Conservation (phyloP, 1,284 basidiomycete species). For the Trametes pubescens region DNA sequence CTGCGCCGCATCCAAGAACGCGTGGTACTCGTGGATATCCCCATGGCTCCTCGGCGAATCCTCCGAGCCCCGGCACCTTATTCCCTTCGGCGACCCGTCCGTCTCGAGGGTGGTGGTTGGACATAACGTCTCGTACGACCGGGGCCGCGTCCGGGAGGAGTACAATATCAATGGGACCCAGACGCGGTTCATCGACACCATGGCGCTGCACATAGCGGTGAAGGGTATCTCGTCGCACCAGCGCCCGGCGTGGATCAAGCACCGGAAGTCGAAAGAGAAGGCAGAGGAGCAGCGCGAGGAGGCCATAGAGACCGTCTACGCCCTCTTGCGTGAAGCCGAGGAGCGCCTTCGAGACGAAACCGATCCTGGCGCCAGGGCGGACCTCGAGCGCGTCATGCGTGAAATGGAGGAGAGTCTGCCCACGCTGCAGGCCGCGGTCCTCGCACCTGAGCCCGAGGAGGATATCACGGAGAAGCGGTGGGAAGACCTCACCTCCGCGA, state of each 20-base stretch:
- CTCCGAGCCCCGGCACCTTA: slow-evolving; percentile 72
- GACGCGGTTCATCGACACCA: slow-evolving; percentile 93
- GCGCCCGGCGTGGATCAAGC: slow-evolving; percentile 91
- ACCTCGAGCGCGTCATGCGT: slow-evolving; percentile 41
- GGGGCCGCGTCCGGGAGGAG: slow-evolving; percentile 86
- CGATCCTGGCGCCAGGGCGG: slow-evolving; percentile 43
- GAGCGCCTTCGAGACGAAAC: slow-evolving; percentile 52
- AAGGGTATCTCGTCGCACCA: slow-evolving; percentile 96
- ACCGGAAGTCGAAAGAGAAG: slow-evolving; percentile 71
- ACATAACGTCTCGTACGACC: slow-evolving; percentile 96
- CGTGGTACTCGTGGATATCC: slow-evolving; percentile 97
- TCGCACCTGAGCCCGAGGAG: slow-evolving; percentile 46
- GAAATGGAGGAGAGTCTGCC: slow-evolving; percentile 51
- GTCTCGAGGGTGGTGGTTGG: slow-evolving; percentile 81
- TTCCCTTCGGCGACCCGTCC: slow-evolving; percentile 70
- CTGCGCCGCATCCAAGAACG: slow-evolving; percentile 82
- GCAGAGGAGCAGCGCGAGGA: slow-evolving; percentile 63
- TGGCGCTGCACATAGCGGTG: slow-evolving; percentile 94
- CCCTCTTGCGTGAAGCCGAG: slow-evolving; percentile 57
- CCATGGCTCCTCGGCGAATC: slow-evolving; percentile 88
- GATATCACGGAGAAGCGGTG: slow-evolving; percentile 69
- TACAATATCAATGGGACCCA: slow-evolving; percentile 76
- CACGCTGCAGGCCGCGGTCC: slow-evolving; percentile 43
- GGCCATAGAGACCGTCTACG: slow-evolving; percentile 62
- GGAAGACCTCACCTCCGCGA: slow-evolving; percentile 94